phyloP scores from a whole-genome alignment of 2,329 filamentous ascomycete species.

The Mollisia scopiformis region DNA sequence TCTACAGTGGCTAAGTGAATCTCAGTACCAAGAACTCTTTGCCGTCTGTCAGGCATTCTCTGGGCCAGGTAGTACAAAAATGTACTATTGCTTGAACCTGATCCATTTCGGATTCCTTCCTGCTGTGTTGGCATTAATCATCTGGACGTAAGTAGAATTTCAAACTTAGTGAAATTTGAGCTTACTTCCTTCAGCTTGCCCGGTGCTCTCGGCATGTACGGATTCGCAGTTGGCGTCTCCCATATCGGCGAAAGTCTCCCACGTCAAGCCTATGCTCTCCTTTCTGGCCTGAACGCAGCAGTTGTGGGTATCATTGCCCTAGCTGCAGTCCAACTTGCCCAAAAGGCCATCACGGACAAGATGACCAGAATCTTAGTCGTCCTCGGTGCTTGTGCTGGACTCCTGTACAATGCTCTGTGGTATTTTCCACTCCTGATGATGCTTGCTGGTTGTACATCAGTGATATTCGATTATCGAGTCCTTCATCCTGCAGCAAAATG shows the following conservation, averaged over 20 bases:
- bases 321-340: conserved; percentile 67
- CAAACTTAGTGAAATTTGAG: background rate
- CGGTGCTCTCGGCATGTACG: conserved; percentile 73
- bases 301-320: conserved; percentile 75
- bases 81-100: conserved; percentile 70
- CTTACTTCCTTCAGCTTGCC: conserved; percentile 53
- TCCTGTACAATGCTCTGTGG: conserved; percentile 75
- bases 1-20: background rate
- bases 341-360: conserved; percentile 69
- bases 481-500: conserved; percentile 40
- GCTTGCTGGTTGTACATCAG: conserved; percentile 52
- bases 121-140: conserved; percentile 47
- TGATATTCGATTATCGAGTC: conserved; percentile 60
- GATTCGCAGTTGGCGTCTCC: conserved; percentile 65
- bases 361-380: conserved; percentile 67
- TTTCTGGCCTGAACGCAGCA: conserved; percentile 72
- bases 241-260: conserved; percentile 63
- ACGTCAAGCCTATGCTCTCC: conserved; percentile 64
- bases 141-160: conserved; percentile 15
- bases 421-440: conserved; percentile 72
- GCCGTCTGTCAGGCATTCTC: conserved; percentile 70
- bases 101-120: conserved; percentile 62
- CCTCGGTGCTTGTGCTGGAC: conserved; percentile 62
- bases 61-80: conserved; percentile 72
- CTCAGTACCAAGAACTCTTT: conserved; percentile 73